phyloP scores from a whole-genome alignment of 208 protist genomes.

The Leishmania aethiopica region DNA sequence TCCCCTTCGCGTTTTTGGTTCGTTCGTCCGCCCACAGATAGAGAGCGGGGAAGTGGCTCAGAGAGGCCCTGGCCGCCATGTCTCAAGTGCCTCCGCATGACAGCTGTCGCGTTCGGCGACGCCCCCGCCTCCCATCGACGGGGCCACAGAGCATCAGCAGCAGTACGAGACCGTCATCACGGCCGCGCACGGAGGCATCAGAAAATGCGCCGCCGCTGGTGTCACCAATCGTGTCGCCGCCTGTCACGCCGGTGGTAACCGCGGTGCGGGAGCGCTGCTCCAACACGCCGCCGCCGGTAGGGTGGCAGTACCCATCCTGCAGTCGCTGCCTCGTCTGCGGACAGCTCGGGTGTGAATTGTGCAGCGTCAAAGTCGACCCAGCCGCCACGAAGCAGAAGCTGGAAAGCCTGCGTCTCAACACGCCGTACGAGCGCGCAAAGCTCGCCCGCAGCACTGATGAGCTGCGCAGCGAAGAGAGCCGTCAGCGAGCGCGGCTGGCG shows the following conservation, averaged over 20 bases:
- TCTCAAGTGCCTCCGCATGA: slow-evolving; percentile 6
- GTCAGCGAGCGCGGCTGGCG: slow-evolving; percentile 44
- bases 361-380: slow-evolving; percentile 51
- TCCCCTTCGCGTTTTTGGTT: neutral
- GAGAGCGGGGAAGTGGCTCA: neutral
- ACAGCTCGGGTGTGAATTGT: slow-evolving; percentile 52
- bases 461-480: slow-evolving; percentile 47
- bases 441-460: slow-evolving; percentile 54
- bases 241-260: slow-evolving; percentile 17
- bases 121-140: slow-evolving; percentile 18
- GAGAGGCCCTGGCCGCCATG: neutral
- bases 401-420: slow-evolving; percentile 68
- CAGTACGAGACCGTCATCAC: slow-evolving; percentile 26
- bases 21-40: neutral
- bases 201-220: slow-evolving; percentile 23
- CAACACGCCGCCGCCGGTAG: slow-evolving; percentile 18
- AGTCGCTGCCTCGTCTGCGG: slow-evolving; percentile 76
- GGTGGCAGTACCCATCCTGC: slow-evolving; percentile 74
- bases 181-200: slow-evolving; percentile 18
- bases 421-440: slow-evolving; percentile 80
- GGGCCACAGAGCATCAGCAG: slow-evolving; percentile 9
- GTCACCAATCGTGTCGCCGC: slow-evolving; percentile 31
- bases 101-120: slow-evolving; percentile 11
- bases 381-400: slow-evolving; percentile 51
- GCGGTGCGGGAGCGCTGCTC: slow-evolving; percentile 27